Base-by-base conservation (phyloP, 306 rosid species). In the Vigna trinervia region DNA sequence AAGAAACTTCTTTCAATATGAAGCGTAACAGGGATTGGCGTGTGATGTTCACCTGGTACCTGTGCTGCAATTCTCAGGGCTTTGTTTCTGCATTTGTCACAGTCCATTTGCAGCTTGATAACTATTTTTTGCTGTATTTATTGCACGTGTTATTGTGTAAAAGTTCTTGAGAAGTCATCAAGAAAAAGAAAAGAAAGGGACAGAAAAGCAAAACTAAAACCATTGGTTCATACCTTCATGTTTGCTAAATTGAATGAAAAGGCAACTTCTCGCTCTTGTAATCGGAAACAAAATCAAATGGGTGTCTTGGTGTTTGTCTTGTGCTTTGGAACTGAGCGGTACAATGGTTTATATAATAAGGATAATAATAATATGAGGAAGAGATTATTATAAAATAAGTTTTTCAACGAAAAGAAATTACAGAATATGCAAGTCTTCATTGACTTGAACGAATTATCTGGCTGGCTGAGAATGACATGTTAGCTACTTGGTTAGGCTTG, bases 71-170 rank as follows among this genome's bases (percentile, higher is more conserved):
- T 74, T 68, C 67, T 73, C 0, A 84, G 78, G 47, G 88, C 78
- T 77, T 77, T 84, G 75, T 71, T 74, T 77, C 81, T 77, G 61
- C 88, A 77, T 73, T 61, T 81, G 11, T 51, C 85, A 12, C 74
- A 53, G 30, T 78, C 36, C 88, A 84, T 73, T 52, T 68, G 38
- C 78, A 81, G 43, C 85, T 52, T 23, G 22, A 81, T 36, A 10
- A 56, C 39, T 61, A 84, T 12, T 19, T 77, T 77, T 84, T 80
- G 74, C 88, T 85, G 85, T 78, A 59, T 1, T 52, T 2, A 45
- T 64, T 67, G 7, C 11, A 4, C 76, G 74, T 23, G 19, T 30
- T 66, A 2, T 12, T 26, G 4, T 5, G 34, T 0, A 15, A 12
- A 74, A 1, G 11, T 2, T 54, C 14, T 43, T 23, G 30, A 56